phyloP scores from a whole-genome alignment of 1,284 basidiomycete species.

The Tylopilus sp. region DNA sequence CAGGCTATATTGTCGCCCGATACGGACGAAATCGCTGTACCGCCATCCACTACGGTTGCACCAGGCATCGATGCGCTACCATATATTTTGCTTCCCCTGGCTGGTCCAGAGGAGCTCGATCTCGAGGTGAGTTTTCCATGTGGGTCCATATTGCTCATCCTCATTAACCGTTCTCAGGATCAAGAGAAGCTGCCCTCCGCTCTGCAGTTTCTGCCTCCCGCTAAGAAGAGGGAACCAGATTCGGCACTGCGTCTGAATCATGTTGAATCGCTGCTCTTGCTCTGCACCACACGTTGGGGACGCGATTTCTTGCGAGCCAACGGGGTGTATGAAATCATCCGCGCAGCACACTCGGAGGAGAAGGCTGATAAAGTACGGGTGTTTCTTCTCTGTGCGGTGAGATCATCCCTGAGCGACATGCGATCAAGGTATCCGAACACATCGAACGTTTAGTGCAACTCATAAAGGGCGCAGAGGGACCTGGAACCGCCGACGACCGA shows the following conservation, averaged over 20 bases:
- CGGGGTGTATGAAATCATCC: conserved; percentile 87
- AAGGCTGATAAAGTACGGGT: conserved; percentile 67
- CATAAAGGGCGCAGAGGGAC: conserved; percentile 67
- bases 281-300: conserved; percentile 87
- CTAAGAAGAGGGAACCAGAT: conserved; percentile 85
- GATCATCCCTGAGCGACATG: conserved; percentile 6
- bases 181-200: conserved; percentile 84
- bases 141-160: not conserved
- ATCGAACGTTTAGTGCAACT: conserved; percentile 74
- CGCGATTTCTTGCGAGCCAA: conserved; percentile 76
- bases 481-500: conserved; percentile 41
- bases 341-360: conserved; percentile 80
- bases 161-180: conserved; percentile 49
- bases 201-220: conserved; percentile 84
- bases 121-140: conserved; percentile 57
- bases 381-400: conserved; percentile 7
- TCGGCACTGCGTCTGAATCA: conserved; percentile 77
- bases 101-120: conserved; percentile 92
- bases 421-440: conserved; percentile 53
- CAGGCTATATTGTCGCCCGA: conserved; percentile 67
- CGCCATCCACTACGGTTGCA: conserved; percentile 55
- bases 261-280: conserved; percentile 84
- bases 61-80: conserved; percentile 82
- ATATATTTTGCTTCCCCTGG: conserved; percentile 84
- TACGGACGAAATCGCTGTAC: conserved; percentile 43